A percentile compares a stretch with the other conserved stretches of the same genome.
Conservation (phyloP, 2,329 filamentous ascomycete genomes). For the Cadophora luteo-olivacea region DNA sequence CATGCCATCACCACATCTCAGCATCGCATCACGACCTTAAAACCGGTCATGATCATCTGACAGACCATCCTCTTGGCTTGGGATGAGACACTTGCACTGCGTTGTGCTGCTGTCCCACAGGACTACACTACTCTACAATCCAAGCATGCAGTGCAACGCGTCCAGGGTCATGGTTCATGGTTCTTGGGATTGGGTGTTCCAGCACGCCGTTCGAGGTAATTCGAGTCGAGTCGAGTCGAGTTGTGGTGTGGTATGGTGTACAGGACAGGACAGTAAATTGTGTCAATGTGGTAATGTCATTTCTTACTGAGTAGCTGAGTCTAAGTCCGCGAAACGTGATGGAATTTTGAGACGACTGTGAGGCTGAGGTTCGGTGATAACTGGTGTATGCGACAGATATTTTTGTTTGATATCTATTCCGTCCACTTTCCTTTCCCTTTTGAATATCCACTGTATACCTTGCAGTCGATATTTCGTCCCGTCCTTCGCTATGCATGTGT, state of each 20-base stretch:
- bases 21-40: background rate
- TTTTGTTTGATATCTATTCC: background rate
- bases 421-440: background rate
- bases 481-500: conserved; percentile 6
- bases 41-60: background rate
- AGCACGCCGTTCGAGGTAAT: background rate
- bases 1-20: background rate
- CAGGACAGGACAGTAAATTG: background rate
- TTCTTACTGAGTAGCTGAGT: background rate
- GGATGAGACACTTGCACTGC: conserved; percentile 6
- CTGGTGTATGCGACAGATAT: no score
- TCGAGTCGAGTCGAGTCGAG: background rate
- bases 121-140: background rate
- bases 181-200: background rate
- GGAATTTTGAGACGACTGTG: background rate
- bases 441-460: background rate
- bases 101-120: background rate
- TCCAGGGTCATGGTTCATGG: background rate
- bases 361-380: no score
- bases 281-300: background rate
- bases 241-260: background rate
- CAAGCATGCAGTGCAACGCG: conserved; percentile 4
- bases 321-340: background rate
- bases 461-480: background rate
- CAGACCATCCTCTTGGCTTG: conserved; percentile 4